phyloP scores from a whole-genome alignment of 139 green algal species.

The Limnomonas spitsbergensis region DNA sequence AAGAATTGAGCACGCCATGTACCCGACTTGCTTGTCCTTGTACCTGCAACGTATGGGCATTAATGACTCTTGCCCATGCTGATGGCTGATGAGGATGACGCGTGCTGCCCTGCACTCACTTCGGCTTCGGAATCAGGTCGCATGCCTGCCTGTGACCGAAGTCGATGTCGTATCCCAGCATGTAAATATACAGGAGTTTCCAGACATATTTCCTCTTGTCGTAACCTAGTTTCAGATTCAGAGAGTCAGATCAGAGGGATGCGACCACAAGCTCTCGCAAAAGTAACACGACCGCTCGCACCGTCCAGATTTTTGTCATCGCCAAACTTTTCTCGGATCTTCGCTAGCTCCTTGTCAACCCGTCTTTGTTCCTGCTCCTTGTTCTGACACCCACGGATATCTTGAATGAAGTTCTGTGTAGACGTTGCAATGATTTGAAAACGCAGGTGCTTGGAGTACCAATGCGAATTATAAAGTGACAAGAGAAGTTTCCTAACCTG shows the following conservation, averaged over 20 bases:
- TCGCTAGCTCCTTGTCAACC: constrained; percentile 97
- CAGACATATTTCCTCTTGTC: constrained; percentile 99
- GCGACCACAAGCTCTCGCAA: neutral
- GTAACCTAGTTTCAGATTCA: constrained; percentile 71
- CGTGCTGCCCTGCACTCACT: constrained; percentile 53
- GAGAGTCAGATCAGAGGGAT: neutral
- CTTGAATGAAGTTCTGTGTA: constrained; percentile 91
- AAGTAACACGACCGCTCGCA: constrained; percentile 13
- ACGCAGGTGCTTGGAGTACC: neutral
- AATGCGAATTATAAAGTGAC: constrained; percentile 4
- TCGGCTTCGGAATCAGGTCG: constrained; percentile 86
- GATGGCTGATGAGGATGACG: neutral
- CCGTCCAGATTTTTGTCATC: constrained; percentile 70
- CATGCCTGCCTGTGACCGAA: constrained; percentile 97
- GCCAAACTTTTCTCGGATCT: constrained; percentile 93
- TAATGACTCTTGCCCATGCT: neutral
- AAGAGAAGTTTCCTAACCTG: constrained; percentile 43
- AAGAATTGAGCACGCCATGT: constrained; percentile 87
- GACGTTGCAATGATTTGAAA: neutral
- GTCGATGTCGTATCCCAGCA: constrained; percentile 98
- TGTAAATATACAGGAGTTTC: constrained; percentile 99
- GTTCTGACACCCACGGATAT: constrained; percentile 85
- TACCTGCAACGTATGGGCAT: constrained; percentile 75
- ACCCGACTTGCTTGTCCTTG: constrained; percentile 98
- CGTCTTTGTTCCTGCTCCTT: constrained; percentile 87